Evolutionary conservation across 768 basidiomycete genomes (phyloP), one percentile per base, ranked within the genome.

Genomic region (Steccherinum ochraceum): DNA sequence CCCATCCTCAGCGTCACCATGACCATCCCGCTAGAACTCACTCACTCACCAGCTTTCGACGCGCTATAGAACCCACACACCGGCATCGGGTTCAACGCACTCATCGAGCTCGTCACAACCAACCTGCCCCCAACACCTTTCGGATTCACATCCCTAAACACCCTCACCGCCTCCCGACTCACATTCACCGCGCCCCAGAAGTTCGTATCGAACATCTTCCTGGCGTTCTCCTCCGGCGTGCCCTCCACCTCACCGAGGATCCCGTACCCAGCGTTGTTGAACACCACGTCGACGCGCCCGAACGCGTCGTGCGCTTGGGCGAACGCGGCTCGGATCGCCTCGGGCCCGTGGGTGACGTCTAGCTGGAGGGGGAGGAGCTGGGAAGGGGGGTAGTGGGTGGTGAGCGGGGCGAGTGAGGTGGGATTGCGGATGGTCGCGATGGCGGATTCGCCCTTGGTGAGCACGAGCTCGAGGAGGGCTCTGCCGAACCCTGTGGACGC

Each of bases 211-310:
- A 75, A 74, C 58, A 67, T 18, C 21, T 57, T 55, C 19, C 67
- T 59, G 5, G 67, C 72, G 0, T 56, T 59, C 2, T 62, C 64
- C 10, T 67, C 65, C 5, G 56, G 54, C 47, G 65, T 60, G 12
- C 59, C 65, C 58, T 76, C 75, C n/a, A 67, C 60, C 55, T 75
- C 73, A 13, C 58, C 59, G 16, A 69, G 43, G 24, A 67, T 52
- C 11, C 52, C 61, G 40, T 53, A 56, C 42, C 52, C 62, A 55
- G 75, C 75, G 53, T 77, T 77, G 55, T 69, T 75, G 53, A 71
- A 67, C 3, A 76, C 74, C 39, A 76, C 58, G 47, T 77, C 77
- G 16, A 76, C 55, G 20, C 69, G 61, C 3, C 72, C 74, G 56
- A 74, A 77, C 12, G 55, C 56, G 24, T 64, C 58, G 26, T 66